These are phyloP conservation scores for Saccharomycopsis schoenii DNA, from an alignment of 805 yeast genomes.

Conservation along the genomic window DNA sequence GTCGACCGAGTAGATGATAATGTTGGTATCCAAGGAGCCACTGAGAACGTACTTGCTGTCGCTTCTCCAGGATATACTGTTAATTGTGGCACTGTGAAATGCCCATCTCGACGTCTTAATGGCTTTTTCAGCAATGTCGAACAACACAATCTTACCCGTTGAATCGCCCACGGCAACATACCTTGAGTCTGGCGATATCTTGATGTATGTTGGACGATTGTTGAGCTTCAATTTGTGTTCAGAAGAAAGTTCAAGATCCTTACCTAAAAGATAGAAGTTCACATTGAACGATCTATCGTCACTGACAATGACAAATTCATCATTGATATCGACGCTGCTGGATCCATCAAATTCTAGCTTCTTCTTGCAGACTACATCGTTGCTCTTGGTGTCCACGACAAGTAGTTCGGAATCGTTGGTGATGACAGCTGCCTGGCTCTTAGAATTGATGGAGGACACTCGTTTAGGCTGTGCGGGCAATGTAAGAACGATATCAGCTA, in stretches of 20 bases:
- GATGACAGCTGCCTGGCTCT: constrained; percentile 32
- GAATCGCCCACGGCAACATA: constrained; percentile 78
- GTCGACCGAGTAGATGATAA: constrained; percentile 69
- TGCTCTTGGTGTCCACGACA: constrained; percentile 19
- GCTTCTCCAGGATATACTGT: constrained; percentile 67
- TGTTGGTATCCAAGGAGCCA: constrained; percentile 75
- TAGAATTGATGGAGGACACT: constrained; percentile 27
- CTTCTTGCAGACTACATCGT: constrained; percentile 22
- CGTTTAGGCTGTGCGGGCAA: constrained; percentile 43
- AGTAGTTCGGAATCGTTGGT: constrained; percentile 35
- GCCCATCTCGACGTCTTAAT: constrained; percentile 88
- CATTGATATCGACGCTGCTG: constrained; percentile 34
- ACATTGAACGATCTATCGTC: constrained; percentile 32
- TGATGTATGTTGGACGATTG: constrained; percentile 40
- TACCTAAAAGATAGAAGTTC: constrained; percentile 28
- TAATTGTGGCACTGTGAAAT: constrained; percentile 80
- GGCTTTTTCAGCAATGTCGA: constrained; percentile 40
- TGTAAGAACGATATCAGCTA: constrained; percentile 21
- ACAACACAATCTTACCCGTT: constrained; percentile 78
- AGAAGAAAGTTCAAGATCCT: constrained; percentile 25
- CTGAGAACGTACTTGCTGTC: constrained; percentile 67
- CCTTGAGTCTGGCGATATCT: constrained; percentile 61
- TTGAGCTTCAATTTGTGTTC: constrained; percentile 8
- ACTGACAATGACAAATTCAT: constrained; percentile 40
- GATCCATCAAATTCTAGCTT: constrained; percentile 33